Base-by-base conservation (phyloP, 208 protist species). In the Crithidia bombi region DNA sequence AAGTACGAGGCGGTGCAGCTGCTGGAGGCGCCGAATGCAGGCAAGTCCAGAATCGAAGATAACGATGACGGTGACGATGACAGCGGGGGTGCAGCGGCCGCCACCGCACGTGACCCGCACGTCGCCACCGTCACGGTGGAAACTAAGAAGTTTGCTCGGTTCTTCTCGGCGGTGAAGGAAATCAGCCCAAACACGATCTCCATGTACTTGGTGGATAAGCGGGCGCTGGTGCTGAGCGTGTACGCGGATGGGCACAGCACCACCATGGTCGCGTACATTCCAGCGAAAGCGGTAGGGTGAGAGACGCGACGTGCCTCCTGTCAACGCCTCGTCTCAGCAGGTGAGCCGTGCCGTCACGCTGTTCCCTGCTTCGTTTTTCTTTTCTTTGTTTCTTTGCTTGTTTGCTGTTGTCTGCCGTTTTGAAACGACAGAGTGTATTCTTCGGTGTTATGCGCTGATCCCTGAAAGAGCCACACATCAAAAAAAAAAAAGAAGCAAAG, bases 231-330 rank as follows among this genome's bases (percentile, higher is more conserved):
- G 64, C 73, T 96, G 43, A 88, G 82, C 49, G 77, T 91, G 19
- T 73, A 63, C 30, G 79, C 82, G 6, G 65, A 64, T 2, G 70
- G 69, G 6, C 73, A 75, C 68, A 71, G 66, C 33, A 90, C 85
- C 41, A 86, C 70, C 9, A 71, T 96, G 35, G 86, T 90, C 0
- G 86, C 85, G n/a, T 93, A 92, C 73, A 90, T 96, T 38, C 91
- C 91, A 26, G 90, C 87, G 15, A 84, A 76, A 50, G 28, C 6
- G 5, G 46, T 51, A 17, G 21, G 21, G 55, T 75, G n/a, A 38
- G 30, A 38, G 15, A 44, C 0, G 21, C 3, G n/a, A n/a, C n/a
- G n/a, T n/a, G n/a, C n/a, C n/a, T n/a, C n/a, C n/a, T n/a, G n/a
- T n/a, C n/a, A n/a, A n/a, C n/a, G n/a, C n/a, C n/a, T n/a, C n/a